phyloP scores from a whole-genome alignment of 768 basidiomycete genomes.

The Xerocomus brunneocitrinus region DNA sequence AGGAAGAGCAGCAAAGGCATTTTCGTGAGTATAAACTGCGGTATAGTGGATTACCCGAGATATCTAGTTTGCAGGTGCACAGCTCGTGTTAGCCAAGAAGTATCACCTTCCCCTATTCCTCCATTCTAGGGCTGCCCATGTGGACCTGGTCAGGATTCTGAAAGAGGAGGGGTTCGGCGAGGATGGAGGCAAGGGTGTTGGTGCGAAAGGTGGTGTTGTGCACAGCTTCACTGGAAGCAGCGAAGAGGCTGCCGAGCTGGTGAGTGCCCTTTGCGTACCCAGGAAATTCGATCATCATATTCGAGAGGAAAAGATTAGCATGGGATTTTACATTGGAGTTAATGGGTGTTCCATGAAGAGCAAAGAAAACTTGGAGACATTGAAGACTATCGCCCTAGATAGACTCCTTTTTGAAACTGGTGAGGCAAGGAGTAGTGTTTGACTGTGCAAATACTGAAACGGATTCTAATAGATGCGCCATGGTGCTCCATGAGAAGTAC shows the following conservation, averaged over 20 bases:
- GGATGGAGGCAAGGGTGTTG: conserved; percentile 50
- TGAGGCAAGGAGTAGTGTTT: conserved; percentile 18
- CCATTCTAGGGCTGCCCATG: conserved; percentile 74
- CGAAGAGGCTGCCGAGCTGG: conserved; percentile 61
- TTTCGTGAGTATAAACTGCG: conserved; percentile 47
- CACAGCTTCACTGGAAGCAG: conserved; percentile 75
- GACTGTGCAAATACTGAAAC: not conserved
- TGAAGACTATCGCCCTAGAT: conserved; percentile 53
- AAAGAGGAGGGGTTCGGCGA: conserved; percentile 60
- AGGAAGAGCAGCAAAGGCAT: conserved; percentile 54
- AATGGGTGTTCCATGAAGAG: conserved; percentile 81
- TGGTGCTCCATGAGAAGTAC: conserved; percentile 70
- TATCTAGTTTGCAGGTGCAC: conserved; percentile 34
- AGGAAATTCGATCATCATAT: not conserved
- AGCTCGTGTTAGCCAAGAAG: conserved; percentile 64
- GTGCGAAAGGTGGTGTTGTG: conserved; percentile 69
- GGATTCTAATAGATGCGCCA: conserved; percentile 48
- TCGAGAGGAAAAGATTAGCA: conserved; percentile 45
- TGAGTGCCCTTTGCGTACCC: conserved; percentile 32
- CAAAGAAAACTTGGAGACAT: conserved; percentile 52
- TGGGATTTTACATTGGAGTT: conserved; percentile 60
- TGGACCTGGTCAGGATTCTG: conserved; percentile 62
- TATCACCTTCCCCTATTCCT: conserved; percentile 74
- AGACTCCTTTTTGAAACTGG: conserved; percentile 74
- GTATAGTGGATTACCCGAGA: not conserved